Base-by-base conservation (phyloP, 352 stramenopile genomes). In the Globisporangium iwayamae region DNA sequence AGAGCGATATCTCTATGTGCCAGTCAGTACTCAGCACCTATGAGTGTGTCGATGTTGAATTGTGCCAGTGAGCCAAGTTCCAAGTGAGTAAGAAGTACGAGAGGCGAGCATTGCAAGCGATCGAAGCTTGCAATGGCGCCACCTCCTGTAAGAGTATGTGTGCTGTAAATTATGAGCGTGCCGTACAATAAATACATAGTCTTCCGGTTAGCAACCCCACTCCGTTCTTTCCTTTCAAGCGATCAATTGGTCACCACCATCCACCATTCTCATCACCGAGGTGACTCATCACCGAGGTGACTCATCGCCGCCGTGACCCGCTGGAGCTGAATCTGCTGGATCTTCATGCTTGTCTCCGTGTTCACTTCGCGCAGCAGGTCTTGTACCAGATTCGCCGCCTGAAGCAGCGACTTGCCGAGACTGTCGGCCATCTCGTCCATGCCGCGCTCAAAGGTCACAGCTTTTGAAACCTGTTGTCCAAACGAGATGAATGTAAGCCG, bases 241-340 rank as follows among this genome's bases (percentile, higher is more conserved):
- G 9, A 25, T 46, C 25, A 14, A 14, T 48, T 22, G 18, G 1
- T 69, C 63, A 60, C 47, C 56, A 64, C 56, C 47, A 69, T 20
- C 38, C 47, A 1, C 8, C 50, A 25, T 25, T 41, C 6, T 5
- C 14, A 46, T 6, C 25, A 28, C 25, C n/a, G n/a, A n/a, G 39
- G 36, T 10, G 28, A 48, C 32, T 25, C 59, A 58, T 56, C 20
- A 20, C 47, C 13, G 51, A 28, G 39, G 36, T 10, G 28, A 48
- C 32, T 25, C 59, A 58, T 56, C 20, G 34, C 47, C 13, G 51
- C 25, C 14, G 48, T 43, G 3, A 73, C 9, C 11, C 70, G 67
- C 48, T 69, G 45, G 18, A 76, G 59, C 63, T 85, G 76, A 41
- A 85, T 79, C 16, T 61, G 65, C 50, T 83, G 72, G 43, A 79